Evolutionary conservation across 805 yeast species (phyloP).

Genomic region (Blastobotrys terrestris): DNA sequence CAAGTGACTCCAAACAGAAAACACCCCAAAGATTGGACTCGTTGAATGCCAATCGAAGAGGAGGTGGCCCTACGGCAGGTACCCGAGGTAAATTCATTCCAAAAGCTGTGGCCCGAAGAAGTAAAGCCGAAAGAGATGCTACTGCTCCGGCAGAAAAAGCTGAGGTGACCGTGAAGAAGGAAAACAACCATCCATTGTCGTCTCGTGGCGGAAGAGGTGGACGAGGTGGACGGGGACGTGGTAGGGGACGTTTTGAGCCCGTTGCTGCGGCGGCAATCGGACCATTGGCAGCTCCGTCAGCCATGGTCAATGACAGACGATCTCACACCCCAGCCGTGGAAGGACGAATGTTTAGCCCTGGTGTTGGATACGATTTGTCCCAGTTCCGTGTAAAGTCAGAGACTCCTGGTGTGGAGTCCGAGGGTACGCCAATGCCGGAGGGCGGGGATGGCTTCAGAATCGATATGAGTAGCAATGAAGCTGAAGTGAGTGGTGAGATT

Average conservation of each 20-base stretch:
- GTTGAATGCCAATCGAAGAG: slow-evolving; percentile 8
- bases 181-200: slow-evolving; percentile 3
- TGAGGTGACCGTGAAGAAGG: slow-evolving; percentile 27
- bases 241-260: slow-evolving; percentile 22
- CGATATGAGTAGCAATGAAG: slow-evolving; percentile 16
- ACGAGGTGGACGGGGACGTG: slow-evolving; percentile 17
- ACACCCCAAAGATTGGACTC: slow-evolving; percentile 15
- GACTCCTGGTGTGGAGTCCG: slow-evolving; percentile 13
- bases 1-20: background rate
- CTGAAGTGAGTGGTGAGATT: slow-evolving; percentile 12
- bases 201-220: slow-evolving; percentile 13
- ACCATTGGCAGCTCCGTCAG: slow-evolving; percentile 31
- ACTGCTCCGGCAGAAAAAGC: slow-evolving; percentile 53
- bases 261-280: slow-evolving; percentile 29
- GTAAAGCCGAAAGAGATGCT: slow-evolving; percentile 78
- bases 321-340: slow-evolving; percentile 4
- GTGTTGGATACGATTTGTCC: background rate
- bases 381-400: slow-evolving; percentile 16
- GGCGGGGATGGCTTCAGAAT: slow-evolving; percentile 11
- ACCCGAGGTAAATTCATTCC: slow-evolving; percentile 61
- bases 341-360: background rate
- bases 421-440: slow-evolving; percentile 11
- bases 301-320: slow-evolving; percentile 8
- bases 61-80: slow-evolving; percentile 7
- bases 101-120: slow-evolving; percentile 75